A percentile compares a stretch with the other conserved stretches of the same genome.
These are phyloP conservation scores for Brassica hybrid DNA, from an alignment of 441 rosid species.

Conservation along the genomic window DNA sequence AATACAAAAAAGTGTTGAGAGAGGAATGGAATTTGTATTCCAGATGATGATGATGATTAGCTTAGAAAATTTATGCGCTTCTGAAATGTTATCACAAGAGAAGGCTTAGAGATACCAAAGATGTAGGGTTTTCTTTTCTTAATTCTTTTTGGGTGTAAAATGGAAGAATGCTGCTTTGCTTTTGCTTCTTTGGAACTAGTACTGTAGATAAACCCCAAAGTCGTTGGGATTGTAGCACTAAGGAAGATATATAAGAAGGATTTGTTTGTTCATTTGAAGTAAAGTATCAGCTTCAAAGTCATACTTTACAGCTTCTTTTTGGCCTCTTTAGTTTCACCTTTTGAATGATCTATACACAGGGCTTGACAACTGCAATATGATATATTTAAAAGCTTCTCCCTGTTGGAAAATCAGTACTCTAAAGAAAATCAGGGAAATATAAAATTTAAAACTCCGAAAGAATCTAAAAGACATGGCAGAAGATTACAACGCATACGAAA, in stretches of 20 bases:
- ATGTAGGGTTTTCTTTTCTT: neutral
- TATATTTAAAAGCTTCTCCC: neutral
- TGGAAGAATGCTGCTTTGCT: neutral
- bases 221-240: conserved; percentile 1
- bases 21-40: neutral
- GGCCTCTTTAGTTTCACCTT: neutral
- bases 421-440: neutral
- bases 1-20: neutral
- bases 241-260: neutral
- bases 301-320: neutral
- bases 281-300: neutral
- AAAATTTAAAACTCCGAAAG: too few species aligned
- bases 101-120: conserved; percentile 1
- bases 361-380: neutral
- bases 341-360: neutral
- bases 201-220: neutral
- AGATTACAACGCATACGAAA: neutral
- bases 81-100: neutral
- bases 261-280: neutral
- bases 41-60: neutral
- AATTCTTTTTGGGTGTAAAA: neutral
- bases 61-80: neutral
- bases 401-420: neutral
- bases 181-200: neutral
- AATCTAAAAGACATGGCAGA: neutral